These are phyloP conservation scores for Somion occarium DNA, from an alignment of 1,284 basidiomycete genomes.

Conservation along the genomic window DNA sequence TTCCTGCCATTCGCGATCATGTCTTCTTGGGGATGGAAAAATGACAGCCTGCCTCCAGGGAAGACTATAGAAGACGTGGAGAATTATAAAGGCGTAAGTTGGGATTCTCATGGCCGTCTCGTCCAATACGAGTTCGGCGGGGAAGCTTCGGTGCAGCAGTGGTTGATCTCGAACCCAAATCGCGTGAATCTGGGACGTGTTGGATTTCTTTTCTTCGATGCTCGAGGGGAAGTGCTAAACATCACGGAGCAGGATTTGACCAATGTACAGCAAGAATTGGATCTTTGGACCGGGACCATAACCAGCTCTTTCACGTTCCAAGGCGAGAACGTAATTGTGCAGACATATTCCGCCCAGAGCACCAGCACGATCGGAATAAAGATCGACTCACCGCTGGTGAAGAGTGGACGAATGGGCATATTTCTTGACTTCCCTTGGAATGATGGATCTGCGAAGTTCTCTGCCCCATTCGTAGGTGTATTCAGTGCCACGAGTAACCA, in stretches of 20 bases:
- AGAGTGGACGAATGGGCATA: constrained; percentile 36
- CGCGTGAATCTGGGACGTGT: constrained; percentile 50
- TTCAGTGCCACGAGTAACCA: constrained; percentile 45
- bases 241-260: constrained; percentile 37
- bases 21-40: constrained; percentile 62
- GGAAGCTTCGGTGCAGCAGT: constrained; percentile 42
- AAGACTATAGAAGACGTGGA: constrained; percentile 39
- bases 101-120: constrained; percentile 43
- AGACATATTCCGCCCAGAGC: constrained; percentile 37
- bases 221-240: constrained; percentile 24
- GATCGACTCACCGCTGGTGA: constrained; percentile 38
- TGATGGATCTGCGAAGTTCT: constrained; percentile 50
- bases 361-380: constrained; percentile 37
- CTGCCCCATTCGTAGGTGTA: constrained; percentile 52
- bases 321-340: constrained; percentile 33
- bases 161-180: constrained; percentile 56
- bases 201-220: constrained; percentile 40
- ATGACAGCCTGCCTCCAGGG: constrained; percentile 45
- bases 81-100: constrained; percentile 44
- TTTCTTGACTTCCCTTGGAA: constrained; percentile 64
- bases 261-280: constrained; percentile 37
- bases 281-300: constrained; percentile 52
- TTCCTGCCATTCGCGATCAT: constrained; percentile 51
- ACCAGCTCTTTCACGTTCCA: constrained; percentile 40
- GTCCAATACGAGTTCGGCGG: constrained; percentile 54